These are phyloP conservation scores for Acacia concinna DNA, from an alignment of 331 rosid genomes.

Conservation along the genomic window DNA sequence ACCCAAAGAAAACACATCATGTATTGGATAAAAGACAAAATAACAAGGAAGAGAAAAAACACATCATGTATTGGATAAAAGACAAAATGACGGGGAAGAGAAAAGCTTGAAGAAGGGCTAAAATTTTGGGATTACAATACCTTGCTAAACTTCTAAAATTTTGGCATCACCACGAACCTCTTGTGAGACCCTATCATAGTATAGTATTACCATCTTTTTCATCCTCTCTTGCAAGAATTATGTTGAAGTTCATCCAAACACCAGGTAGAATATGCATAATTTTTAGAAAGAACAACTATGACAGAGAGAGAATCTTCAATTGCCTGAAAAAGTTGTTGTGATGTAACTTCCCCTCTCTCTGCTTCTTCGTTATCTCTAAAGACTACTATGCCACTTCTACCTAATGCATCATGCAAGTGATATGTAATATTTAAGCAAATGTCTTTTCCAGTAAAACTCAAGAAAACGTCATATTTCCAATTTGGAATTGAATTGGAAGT, in stretches of 20 bases:
- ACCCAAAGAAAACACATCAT: conserved; percentile 10
- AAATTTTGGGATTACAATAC: conserved; percentile 40
- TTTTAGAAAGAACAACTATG: neutral
- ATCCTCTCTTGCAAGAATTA: too few species aligned
- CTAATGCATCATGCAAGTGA: neutral
- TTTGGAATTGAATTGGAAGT: neutral
- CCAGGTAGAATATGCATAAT: neutral
- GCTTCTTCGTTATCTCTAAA: neutral
- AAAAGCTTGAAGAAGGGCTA: neutral
- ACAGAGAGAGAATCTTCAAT: neutral
- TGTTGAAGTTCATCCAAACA: neutral
- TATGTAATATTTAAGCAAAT: neutral
- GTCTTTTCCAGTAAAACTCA: neutral
- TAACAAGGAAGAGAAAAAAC: too few species aligned
- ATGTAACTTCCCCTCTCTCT: neutral
- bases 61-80: too few species aligned
- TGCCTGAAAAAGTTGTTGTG: neutral
- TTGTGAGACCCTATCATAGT: too few species aligned
- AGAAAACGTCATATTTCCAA: neutral
- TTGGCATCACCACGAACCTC: too few species aligned
- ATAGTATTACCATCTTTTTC: too few species aligned
- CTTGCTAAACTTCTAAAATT: too few species aligned
- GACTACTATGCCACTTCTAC: neutral
- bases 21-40: neutral
- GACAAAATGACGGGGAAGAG: neutral